These are phyloP conservation scores for Globisporangium spinosum DNA, from an alignment of 352 stramenopile species.

Conservation along the genomic window DNA sequence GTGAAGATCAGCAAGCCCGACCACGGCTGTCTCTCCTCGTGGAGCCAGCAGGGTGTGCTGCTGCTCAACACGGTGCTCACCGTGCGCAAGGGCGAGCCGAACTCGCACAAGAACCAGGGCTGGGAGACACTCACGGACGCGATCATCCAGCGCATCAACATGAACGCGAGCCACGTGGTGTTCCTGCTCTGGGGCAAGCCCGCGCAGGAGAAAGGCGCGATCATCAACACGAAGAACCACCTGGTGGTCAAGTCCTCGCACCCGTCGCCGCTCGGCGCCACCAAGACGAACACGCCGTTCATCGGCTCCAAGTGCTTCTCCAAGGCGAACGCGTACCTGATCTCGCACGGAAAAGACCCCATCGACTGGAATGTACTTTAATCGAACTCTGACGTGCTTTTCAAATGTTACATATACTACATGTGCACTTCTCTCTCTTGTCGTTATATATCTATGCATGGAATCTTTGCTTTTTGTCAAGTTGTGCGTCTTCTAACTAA, in stretches of 20 bases:
- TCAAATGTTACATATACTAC: neutral
- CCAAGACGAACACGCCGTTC: conserved; percentile 95
- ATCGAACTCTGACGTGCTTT: neutral
- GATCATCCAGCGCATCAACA: conserved; percentile 86
- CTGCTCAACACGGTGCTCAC: conserved; percentile 98
- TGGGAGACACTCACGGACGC: conserved; percentile 98
- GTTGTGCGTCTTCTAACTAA: neutral
- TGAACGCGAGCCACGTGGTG: conserved; percentile 86
- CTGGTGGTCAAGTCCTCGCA: conserved; percentile 88
- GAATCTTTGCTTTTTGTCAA: neutral
- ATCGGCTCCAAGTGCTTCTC: conserved; percentile 93
- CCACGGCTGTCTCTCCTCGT: conserved; percentile 91
- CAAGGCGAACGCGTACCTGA: conserved; percentile 74
- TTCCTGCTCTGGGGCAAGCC: conserved; percentile 99
- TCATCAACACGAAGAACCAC: conserved; percentile 82
- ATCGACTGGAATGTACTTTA: conserved; percentile 81
- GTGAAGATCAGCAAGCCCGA: conserved; percentile 64
- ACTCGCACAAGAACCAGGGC: conserved; percentile 94
- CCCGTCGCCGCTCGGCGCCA: conserved; percentile 93
- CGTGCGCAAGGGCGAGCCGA: conserved; percentile 88
- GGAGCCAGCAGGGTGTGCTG: conserved; percentile 95
- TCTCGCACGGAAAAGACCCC: conserved; percentile 67
- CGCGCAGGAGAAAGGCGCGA: conserved; percentile 79
- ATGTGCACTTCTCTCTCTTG: neutral
- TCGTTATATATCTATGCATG: neutral